These are phyloP conservation scores for Xylaria digitata DNA, from an alignment of 2,329 filamentous ascomycete species.

Conservation along the genomic window DNA sequence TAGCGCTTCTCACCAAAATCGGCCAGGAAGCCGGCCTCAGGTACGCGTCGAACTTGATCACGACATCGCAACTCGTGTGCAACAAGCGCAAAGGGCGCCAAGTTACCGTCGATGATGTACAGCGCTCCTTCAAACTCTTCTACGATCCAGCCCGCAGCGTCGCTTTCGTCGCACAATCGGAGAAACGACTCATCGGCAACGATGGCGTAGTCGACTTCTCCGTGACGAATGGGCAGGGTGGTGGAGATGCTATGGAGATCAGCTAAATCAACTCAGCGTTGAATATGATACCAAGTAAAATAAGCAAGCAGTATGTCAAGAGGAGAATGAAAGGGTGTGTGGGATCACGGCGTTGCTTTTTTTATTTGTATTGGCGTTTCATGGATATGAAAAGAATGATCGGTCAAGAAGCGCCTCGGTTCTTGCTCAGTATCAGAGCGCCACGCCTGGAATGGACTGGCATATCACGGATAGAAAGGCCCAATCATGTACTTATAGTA, in stretches of 20 bases:
- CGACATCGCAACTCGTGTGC: constrained; percentile 87
- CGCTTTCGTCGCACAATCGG: constrained; percentile 88
- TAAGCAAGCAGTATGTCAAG: neutral
- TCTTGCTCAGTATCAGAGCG: constrained; percentile 23
- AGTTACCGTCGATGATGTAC: constrained; percentile 87
- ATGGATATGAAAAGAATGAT: constrained; percentile 45
- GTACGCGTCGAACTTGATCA: constrained; percentile 98
- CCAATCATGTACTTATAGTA: constrained; percentile 41
- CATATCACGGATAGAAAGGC: constrained; percentile 40
- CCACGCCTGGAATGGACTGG: constrained; percentile 26
- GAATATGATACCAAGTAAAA: constrained; percentile 13
- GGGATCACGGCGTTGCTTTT: constrained; percentile 36
- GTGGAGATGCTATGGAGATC: constrained; percentile 52
- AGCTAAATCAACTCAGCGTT: constrained; percentile 38
- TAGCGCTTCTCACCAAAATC: constrained; percentile 95
- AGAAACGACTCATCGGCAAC: constrained; percentile 92
- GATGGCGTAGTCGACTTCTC: constrained; percentile 81
- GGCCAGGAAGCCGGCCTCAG: constrained; percentile 90
- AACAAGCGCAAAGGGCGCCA: constrained; percentile 88
- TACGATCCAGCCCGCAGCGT: constrained; percentile 90
- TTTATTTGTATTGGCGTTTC: constrained; percentile 44
- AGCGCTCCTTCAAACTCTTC: constrained; percentile 93
- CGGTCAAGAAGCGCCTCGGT: constrained; percentile 32
- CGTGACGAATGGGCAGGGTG: constrained; percentile 58
- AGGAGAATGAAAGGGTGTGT: constrained; percentile 8